Conservation (phyloP, 441 rosid genomes). For the Monsonia emarginata region DNA sequence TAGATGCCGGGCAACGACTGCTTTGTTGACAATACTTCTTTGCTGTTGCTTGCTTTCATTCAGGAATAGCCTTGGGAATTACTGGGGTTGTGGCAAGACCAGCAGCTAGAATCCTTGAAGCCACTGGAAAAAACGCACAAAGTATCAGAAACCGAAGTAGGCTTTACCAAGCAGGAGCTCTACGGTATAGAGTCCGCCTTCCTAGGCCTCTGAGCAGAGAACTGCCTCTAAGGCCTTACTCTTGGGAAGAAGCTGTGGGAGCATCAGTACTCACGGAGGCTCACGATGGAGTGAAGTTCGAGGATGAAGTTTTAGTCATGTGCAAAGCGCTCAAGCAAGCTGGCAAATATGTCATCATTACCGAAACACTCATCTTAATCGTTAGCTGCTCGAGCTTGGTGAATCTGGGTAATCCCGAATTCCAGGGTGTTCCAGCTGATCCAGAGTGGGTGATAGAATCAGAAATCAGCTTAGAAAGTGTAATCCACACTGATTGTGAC, state of each 20-base stretch:
- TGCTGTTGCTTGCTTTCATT: conserved; percentile 12
- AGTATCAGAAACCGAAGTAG: conserved; percentile 86
- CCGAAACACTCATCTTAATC: conserved; percentile 50
- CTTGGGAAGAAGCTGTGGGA: conserved; percentile 90
- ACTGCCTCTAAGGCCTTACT: conserved; percentile 74
- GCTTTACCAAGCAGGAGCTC: conserved; percentile 49
- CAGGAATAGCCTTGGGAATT: conserved; percentile 81
- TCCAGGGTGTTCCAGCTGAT: conserved; percentile 56
- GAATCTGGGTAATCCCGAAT: conserved; percentile 54
- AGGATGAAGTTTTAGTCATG: conserved; percentile 49
- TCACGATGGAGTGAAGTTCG: conserved; percentile 47
- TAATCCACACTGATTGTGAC: conserved; percentile 56
- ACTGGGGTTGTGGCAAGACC: conserved; percentile 95
- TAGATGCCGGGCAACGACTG: not conserved
- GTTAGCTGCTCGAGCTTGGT: conserved; percentile 60
- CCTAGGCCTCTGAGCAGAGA: conserved; percentile 81
- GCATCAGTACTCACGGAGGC: conserved; percentile 54
- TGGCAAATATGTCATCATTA: conserved; percentile 56
- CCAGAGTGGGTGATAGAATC: conserved; percentile 65
- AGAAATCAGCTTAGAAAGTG: conserved; percentile 61
- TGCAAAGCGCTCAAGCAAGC: conserved; percentile 67
- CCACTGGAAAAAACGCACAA: conserved; percentile 91
- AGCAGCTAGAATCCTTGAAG: conserved; percentile 92
- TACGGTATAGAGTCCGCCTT: conserved; percentile 54
- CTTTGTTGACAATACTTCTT: conserved; percentile 1